Base-by-base conservation (phyloP, 257 asterid species). In the Anisodus acutangulus region DNA sequence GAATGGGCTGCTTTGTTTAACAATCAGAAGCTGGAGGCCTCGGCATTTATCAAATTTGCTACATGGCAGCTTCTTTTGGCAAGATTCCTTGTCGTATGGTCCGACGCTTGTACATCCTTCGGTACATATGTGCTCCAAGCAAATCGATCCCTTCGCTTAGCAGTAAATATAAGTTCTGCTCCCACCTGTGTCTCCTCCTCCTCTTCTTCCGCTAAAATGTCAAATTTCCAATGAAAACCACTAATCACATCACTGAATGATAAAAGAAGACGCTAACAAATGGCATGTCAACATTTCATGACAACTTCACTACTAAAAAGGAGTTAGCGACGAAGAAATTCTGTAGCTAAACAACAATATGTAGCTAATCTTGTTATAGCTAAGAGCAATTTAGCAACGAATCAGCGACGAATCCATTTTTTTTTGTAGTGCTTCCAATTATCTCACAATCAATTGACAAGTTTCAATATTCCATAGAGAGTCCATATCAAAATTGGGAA, bases 31-130 rank as follows among this genome's bases (percentile, higher is more conserved):
- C 90, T 95, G 98, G 62, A 95, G 85, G 4, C 99, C 97, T 17
- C 87, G 95, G 86, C 99, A 95, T 0, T 97, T 93, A n/a, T 95
- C 83, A 60, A 89, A 95, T 85, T 90, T 95, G 94, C 89, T 90
- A 72, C 98, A 94, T 1, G 98, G 97, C 39, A 89, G 89, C 87
- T 88, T 95, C 70, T 89, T 89, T 81, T 87, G 64, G 71, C 82
- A 85, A 31, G 91, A 89, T 57, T 90, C 92, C 94, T 90, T 87
- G 84, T 93, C 87, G 3, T 47, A 85, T 4, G 98, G 98, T 17
- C 97, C 97, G 0, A 94, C 98, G 15, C 59, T 86, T 0, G 93
- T 93, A 91, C 99, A 95, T 5, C 99, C 99, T 83, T 93, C 99
- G 4, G 91, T 81, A 72, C 97, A 94, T 86, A 95, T 94, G 39